Evolutionary conservation across 1,284 basidiomycete species (phyloP), one percentile per base, ranked within the genome.

Genomic region (Thelephora terrestris): DNA sequence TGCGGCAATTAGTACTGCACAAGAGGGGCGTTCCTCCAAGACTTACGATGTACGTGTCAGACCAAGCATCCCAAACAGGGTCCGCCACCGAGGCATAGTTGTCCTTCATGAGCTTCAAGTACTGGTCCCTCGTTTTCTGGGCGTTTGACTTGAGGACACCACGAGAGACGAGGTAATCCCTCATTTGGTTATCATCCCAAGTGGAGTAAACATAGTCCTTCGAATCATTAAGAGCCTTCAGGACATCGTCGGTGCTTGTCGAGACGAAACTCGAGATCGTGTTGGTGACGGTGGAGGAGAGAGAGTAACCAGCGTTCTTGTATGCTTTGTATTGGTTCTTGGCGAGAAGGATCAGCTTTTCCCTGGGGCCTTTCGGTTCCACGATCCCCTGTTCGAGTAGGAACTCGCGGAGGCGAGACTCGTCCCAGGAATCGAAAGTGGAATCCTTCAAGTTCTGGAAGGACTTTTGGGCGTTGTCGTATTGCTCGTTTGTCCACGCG

Each of bases 131-230:
- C 40, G 73, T 78, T 50, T 75, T 76, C 50, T 81, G 69, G 16
- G 73, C 67, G 53, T 81, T 78, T 12, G 80, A 74, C 59, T 88
- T 78, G 52, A 91, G 62, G 34, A 90, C 66, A 29, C 84, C 82
- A 59, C 88, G 80, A 39, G 82, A 72, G 57, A 85, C 79, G 43
- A 94, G 78, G 68, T 84, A 96, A 0, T 63, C 63, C 49, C 78
- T 71, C 42, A 90, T 66, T 52, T 75, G 71, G 58, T 74, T 83
- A 57, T 95, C 89, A 51, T 84, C 79, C 93, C 93, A 95, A 2
- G 82, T 77, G 0, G 86, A 90, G 63, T 88, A 94, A 6, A 92
- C 67, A 57, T 92, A 94, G 64, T 96, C 91, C 61, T 81, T 87
- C 27, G 81, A 65, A 53, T 87, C 79, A 50, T 92, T 83, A 36